Evolutionary conservation across 1,284 basidiomycete genomes (phyloP).

Genomic region (Melampsora occidentalis): DNA sequence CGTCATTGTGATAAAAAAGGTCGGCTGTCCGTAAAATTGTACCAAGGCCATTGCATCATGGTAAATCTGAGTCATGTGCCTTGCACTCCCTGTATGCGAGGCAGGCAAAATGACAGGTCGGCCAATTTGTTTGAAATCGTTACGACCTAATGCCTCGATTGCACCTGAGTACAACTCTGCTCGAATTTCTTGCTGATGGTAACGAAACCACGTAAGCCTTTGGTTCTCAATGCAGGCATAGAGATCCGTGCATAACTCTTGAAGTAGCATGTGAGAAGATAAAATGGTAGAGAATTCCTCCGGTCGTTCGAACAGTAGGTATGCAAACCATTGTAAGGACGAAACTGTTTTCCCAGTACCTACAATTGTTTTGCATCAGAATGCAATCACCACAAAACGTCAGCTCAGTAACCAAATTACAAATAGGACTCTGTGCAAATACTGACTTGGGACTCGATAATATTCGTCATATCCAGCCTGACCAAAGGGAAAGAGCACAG

Average conservation of each 20-base stretch:
- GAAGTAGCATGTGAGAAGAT: background rate
- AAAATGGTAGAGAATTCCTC: background rate
- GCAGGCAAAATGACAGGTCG: conserved; percentile 55
- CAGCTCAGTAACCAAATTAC: background rate
- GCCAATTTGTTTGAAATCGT: conserved; percentile 40
- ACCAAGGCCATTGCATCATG: conserved; percentile 59
- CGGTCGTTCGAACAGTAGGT: background rate
- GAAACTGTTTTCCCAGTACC: background rate
- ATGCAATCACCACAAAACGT: background rate
- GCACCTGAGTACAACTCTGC: background rate
- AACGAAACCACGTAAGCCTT: background rate
- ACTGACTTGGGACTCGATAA: background rate
- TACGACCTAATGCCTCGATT: background rate
- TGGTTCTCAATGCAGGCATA: background rate
- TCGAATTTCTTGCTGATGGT: background rate
- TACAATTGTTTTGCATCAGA: background rate
- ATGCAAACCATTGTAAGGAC: conserved; percentile 3
- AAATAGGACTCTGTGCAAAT: no score
- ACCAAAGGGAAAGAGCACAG: conserved; percentile 16
- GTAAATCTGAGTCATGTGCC: conserved; percentile 56
- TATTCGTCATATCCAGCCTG: background rate
- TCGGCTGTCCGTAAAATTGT: conserved; percentile 53
- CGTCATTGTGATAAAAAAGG: conserved; percentile 60
- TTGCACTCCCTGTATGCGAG: conserved; percentile 55
- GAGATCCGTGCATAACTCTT: background rate